These are phyloP conservation scores for Russula vinacea DNA, from an alignment of 768 basidiomycete species.

Conservation along the genomic window DNA sequence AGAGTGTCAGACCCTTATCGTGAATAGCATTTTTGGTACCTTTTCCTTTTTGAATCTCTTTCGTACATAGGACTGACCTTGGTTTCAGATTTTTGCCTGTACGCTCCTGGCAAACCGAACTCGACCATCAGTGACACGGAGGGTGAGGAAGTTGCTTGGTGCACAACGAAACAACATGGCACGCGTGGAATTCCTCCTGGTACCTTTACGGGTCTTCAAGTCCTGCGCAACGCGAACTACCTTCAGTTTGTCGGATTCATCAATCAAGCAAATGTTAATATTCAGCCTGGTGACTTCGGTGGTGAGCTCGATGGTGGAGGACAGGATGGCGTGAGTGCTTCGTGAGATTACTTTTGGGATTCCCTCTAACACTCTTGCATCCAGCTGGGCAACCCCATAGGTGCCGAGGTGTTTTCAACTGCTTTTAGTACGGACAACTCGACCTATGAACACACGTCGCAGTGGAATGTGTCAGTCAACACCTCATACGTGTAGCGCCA, in stretches of 20 bases:
- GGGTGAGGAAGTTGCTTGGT: conserved; percentile 71
- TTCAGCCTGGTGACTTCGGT: conserved; percentile 55
- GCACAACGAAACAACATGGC: conserved; percentile 66
- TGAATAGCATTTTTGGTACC: conserved; percentile 54
- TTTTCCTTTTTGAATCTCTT: neutral
- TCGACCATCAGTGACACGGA: conserved; percentile 63
- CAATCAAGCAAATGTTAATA: conserved; percentile 57
- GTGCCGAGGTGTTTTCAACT: conserved; percentile 65
- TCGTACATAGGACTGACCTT: neutral
- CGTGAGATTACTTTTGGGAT: neutral
- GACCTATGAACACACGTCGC: conserved; percentile 49
- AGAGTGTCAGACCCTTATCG: conserved; percentile 65
- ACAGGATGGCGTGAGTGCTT: conserved; percentile 51
- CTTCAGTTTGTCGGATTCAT: conserved; percentile 60
- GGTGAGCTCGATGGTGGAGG: conserved; percentile 80
- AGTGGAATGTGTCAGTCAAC: conserved; percentile 64
- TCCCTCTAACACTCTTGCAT: neutral
- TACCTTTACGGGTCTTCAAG: conserved; percentile 62
- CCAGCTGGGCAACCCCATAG: conserved; percentile 78
- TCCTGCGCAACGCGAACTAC: conserved; percentile 57
- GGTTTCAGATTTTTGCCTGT: conserved; percentile 63
- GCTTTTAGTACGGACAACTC: conserved; percentile 46
- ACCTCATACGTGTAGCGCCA: neutral
- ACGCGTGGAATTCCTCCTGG: conserved; percentile 70
- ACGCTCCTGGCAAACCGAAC: conserved; percentile 53